Evolutionary conservation across 202 grass and related monocot genomes (phyloP).

Genomic region (Saccharum hybrid): DNA sequence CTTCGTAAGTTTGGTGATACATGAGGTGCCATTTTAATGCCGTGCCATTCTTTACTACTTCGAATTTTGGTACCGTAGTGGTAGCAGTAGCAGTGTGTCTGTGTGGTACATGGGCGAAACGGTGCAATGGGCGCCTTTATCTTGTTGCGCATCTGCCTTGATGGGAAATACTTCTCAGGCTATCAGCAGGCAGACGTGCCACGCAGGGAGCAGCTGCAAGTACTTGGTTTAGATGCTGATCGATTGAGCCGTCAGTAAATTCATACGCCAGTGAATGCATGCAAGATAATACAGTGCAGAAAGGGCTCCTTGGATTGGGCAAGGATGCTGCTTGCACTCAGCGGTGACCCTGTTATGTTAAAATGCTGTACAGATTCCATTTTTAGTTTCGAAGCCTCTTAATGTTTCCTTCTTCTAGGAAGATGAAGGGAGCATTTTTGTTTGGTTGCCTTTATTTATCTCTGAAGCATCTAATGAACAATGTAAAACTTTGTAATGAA

Average conservation of each 20-base stretch:
- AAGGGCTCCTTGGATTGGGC: neutral
- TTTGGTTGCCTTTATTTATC: neutral
- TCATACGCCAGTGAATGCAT: neutral
- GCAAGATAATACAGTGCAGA: neutral
- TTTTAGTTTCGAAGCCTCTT: neutral
- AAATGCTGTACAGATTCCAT: neutral
- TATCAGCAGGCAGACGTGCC: neutral
- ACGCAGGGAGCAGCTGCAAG: neutral
- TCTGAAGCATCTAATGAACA: neutral
- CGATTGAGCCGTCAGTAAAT: neutral
- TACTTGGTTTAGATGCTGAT: neutral
- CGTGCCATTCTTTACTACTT: neutral
- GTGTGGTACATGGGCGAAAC: neutral
- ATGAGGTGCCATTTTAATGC: neutral
- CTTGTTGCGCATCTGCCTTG: neutral
- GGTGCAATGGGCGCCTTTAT: neutral
- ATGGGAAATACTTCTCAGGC: neutral
- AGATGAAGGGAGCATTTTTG: neutral
- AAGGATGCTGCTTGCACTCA: neutral
- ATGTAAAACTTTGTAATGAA: neutral
- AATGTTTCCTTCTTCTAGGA: neutral
- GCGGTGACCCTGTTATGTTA: neutral
- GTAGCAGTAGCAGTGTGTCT: no score
- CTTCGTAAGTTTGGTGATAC: slow-evolving; percentile 1
- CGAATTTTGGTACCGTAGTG: neutral